These are phyloP conservation scores for Neurospora sp. DNA, from an alignment of 495 filamentous ascomycete species.

Conservation along the genomic window DNA sequence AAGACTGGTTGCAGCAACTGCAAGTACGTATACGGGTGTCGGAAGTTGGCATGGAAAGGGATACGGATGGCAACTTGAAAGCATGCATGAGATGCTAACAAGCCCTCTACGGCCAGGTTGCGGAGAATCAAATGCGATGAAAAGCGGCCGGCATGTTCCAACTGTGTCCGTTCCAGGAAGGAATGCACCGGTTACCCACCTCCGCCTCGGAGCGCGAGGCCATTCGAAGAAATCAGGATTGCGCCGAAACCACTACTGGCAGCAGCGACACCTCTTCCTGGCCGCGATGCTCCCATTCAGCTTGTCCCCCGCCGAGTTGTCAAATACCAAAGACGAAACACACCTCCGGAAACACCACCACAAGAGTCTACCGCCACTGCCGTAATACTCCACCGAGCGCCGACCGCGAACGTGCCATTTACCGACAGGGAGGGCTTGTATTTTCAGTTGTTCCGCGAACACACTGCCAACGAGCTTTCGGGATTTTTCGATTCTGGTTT, in stretches of 20 bases:
- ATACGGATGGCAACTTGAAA: background rate
- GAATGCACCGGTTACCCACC: slow-evolving; percentile 43
- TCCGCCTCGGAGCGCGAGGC: slow-evolving; percentile 30
- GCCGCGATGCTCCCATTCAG: slow-evolving; percentile 10
- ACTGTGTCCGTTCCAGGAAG: slow-evolving; percentile 44
- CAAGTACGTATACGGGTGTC: slow-evolving; percentile 33
- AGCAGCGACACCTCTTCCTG: slow-evolving; percentile 12
- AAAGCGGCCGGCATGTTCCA: slow-evolving; percentile 45
- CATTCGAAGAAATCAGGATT: slow-evolving; percentile 32
- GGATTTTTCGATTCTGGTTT: slow-evolving; percentile 55
- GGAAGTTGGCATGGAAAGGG: background rate
- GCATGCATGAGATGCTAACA: background rate
- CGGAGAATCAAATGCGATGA: slow-evolving; percentile 61
- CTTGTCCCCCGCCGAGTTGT: slow-evolving; percentile 16
- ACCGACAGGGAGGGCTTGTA: slow-evolving; percentile 40
- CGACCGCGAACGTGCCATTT: slow-evolving; percentile 26
- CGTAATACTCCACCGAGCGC: slow-evolving; percentile 17
- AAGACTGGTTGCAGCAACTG: slow-evolving; percentile 48
- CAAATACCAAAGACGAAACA: slow-evolving; percentile 19
- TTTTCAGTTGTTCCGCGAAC: slow-evolving; percentile 50
- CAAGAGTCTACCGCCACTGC: slow-evolving; percentile 1
- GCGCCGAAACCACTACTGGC: slow-evolving; percentile 30
- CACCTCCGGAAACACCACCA: slow-evolving; percentile 27
- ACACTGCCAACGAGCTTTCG: slow-evolving; percentile 47
- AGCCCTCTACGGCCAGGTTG: slow-evolving; percentile 28